These are phyloP conservation scores for Ulota crispa DNA, from an alignment of 225 moss, liverwort and hornwort species.

Conservation along the genomic window DNA sequence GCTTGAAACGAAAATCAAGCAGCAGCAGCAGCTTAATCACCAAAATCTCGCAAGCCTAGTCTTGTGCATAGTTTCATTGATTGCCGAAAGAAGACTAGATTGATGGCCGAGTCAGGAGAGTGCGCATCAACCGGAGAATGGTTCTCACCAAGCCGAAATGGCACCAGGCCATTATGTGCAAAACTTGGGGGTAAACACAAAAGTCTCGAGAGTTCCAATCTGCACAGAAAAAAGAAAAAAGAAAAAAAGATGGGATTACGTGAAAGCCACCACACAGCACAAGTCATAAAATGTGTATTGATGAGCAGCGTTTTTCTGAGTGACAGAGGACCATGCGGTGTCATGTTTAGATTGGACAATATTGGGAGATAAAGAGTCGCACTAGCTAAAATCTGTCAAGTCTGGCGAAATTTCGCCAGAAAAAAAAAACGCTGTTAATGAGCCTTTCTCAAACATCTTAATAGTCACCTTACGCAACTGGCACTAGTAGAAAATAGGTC, in stretches of 20 bases:
- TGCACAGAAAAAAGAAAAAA: constrained; percentile 1
- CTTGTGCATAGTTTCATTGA: background rate
- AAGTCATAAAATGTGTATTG: background rate
- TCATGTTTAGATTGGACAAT: no score
- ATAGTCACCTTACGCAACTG: no score
- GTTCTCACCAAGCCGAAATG: background rate
- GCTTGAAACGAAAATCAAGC: constrained; percentile 8
- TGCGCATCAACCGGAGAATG: background rate
- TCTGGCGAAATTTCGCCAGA: no score
- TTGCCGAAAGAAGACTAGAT: background rate
- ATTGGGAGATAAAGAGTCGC: no score
- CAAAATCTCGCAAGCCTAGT: background rate
- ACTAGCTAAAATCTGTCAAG: no score
- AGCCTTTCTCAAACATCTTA: no score
- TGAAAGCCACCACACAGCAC: background rate
- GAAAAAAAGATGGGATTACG: background rate
- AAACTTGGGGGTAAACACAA: background rate
- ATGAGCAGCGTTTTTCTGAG: no score
- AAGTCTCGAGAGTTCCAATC: background rate
- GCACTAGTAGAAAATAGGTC: no score
- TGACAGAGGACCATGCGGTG: no score
- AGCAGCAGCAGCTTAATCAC: background rate
- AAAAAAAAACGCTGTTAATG: no score
- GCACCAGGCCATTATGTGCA: background rate
- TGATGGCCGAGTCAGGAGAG: background rate